Base-by-base conservation (phyloP, 2,329 filamentous ascomycete genomes). In the Diaporthe ilicicola region DNA sequence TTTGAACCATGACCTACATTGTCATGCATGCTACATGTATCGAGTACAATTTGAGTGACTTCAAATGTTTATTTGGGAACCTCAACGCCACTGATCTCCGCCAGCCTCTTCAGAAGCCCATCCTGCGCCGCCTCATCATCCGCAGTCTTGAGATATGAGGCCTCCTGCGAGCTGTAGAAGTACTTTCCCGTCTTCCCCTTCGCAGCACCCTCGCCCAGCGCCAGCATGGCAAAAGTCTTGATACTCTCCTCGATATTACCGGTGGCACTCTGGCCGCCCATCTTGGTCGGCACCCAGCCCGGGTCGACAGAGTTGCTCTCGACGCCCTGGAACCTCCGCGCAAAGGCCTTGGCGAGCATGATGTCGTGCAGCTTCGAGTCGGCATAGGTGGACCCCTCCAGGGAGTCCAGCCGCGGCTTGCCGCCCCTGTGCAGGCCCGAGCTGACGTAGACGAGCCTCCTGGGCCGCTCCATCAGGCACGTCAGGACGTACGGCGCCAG, bases 401-500 rank as follows among this genome's bases (percentile, higher is more conserved):
- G 69, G 64, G 84, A 82, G 56, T 86, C 84, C 3, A 86, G 84
- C 19, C 83, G 80, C 34, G 79, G 79, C 70, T 86, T 85, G 2
- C 87, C 87, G 22, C 81, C 79, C 27, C 78, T 78, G 73, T 90
- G 88, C 78, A 88, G 79, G 24, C 82, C 79, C 0, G 84, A 87
- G 24, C 83, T 86, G 61, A 90, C 78, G 72, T 84, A 90, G 0
- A 90, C 78, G 13, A 90, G 77, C 9, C 87, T 78, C 70, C 83
- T 75, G 1, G 85, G 87, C 22, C 80, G 81, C 2, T 81, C 76
- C 77, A 90, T 84, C 12, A 88, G 76, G 32, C 82, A 84, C 0
- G 87, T 86, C 3, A 90, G 79, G 6, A 90, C 81, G 73, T 89
- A 90, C 0, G 88, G 88, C 19, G 88, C 87, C 0, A 90, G 74